Percentiles rank a stretch among this genome's conserved stretches.
Conservation (phyloP, 257 asterid genomes). For the Voacanga thouarsii region DNA sequence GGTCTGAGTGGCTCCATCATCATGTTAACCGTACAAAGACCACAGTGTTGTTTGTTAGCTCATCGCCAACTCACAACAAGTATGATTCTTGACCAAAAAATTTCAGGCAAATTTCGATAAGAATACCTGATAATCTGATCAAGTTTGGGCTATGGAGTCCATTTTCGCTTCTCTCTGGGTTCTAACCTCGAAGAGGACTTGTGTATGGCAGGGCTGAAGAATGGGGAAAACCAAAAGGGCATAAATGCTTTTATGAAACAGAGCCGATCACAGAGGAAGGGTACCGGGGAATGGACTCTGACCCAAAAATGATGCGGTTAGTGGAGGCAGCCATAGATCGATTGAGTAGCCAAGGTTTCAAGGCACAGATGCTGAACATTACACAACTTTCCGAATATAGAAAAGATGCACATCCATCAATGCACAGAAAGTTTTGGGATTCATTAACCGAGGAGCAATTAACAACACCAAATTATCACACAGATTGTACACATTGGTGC, state of each 20-base stretch:
- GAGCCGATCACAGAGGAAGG: slow-evolving; percentile 32
- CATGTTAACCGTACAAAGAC: slow-evolving; percentile 53
- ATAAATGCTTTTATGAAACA: slow-evolving; percentile 43
- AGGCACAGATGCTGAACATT: slow-evolving; percentile 48
- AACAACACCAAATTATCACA: slow-evolving; percentile 32
- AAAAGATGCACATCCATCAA: slow-evolving; percentile 61
- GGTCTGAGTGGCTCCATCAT: slow-evolving; percentile 61
- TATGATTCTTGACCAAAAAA: slow-evolving; percentile 2
- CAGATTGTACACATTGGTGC: slow-evolving; percentile 79
- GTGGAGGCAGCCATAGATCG: slow-evolving; percentile 36
- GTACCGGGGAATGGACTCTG: slow-evolving; percentile 38
- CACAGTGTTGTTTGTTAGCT: slow-evolving; percentile 51
- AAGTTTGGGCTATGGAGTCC: too few species aligned
- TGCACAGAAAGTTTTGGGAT: slow-evolving; percentile 31
- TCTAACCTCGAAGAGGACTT: background rate
- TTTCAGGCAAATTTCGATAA: background rate
- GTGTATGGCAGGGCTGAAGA: slow-evolving; percentile 32
- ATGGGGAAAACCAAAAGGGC: slow-evolving; percentile 32
- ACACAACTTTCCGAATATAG: slow-evolving; percentile 63
- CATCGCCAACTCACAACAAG: slow-evolving; percentile 50
- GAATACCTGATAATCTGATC: too few species aligned
- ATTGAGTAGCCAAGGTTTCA: slow-evolving; percentile 37
- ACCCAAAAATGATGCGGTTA: slow-evolving; percentile 36
- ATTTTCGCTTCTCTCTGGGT: background rate
- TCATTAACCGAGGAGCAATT: slow-evolving; percentile 33